These are phyloP conservation scores for Leccinum pellstonianum DNA, from an alignment of 768 basidiomycete genomes.

Conservation along the genomic window DNA sequence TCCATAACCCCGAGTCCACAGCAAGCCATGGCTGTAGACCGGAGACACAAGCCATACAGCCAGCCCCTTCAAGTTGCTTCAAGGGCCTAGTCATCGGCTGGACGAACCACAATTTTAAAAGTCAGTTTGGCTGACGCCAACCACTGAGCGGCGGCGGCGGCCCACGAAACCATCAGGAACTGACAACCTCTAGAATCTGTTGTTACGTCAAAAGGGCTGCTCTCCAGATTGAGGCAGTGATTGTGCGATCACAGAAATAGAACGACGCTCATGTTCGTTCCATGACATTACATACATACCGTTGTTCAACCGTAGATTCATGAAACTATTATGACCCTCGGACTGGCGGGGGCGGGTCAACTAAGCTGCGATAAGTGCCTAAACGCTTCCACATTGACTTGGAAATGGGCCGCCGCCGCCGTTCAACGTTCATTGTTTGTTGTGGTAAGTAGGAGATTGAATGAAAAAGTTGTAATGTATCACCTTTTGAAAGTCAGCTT, in stretches of 20 bases:
- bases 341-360: too few relatives aligned
- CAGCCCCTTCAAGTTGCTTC: too few relatives aligned
- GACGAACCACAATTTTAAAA: not conserved
- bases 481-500: not conserved
- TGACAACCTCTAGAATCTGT: too few relatives aligned
- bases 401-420: not conserved
- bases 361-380: not conserved
- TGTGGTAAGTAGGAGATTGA: too few relatives aligned
- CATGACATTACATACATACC: not conserved
- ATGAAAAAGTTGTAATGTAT: too few relatives aligned
- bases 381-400: not conserved
- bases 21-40: not conserved
- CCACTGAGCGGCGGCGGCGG: not conserved
- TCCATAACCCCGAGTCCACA: not conserved
- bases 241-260: not conserved
- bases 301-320: not conserved
- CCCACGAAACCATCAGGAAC: too few relatives aligned
- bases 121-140: not conserved
- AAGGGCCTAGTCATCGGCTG: too few relatives aligned
- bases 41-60: not conserved
- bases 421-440: too few relatives aligned
- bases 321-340: too few relatives aligned
- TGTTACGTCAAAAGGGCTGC: not conserved
- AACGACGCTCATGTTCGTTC: too few relatives aligned
- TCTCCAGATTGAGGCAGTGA: not conserved